Base-by-base conservation (phyloP, 352 stramenopile species). In the Phytopythium montanum region DNA sequence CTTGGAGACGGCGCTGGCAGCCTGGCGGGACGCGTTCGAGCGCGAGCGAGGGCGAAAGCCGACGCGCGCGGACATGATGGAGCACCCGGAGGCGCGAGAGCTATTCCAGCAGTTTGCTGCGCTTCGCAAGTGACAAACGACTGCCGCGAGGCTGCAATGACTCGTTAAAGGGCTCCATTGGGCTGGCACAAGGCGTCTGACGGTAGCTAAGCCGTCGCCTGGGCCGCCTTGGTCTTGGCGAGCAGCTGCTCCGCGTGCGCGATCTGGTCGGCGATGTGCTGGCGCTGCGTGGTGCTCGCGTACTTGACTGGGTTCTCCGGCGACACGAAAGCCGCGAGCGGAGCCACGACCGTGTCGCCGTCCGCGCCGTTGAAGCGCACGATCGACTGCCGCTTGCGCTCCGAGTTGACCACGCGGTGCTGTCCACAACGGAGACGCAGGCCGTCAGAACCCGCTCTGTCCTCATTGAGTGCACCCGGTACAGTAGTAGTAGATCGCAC, bases 311-410 rank as follows among this genome's bases (percentile, higher is more conserved):
- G 81, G 28, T 76, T 82, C 13, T 64, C 45, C 0, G 61, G 56
- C 2, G 79, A 76, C 14, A 90, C 73, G 49, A 94, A 94, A 12
- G 54, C 39, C 4, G 81, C 59, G 13, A 94, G 69, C 18, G 85
- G 79, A 39, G 76, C 79, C 12, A 94, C 73, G 41, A 90, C 58
- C 0, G 85, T 90, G 51, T 92, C 76, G 16, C 82, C 79, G 36
- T 91, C 76, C 0, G 84, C 74, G 29, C 82, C 85, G 52, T 92
- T 91, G 69, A 94, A 94, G 13, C 85, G 82, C 38, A 94, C 81
- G 38, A 92, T 92, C 3, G 85, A 92, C 57, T 92, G 81, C 5
- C 85, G 82, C 67, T 90, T 88, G 52, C 81, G 76, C 34, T 84
- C 69, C 18, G 75, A 78, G 68, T 88, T 91, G 54, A 88, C 76